phyloP scores from a whole-genome alignment of 2,329 filamentous ascomycete genomes.

The Microascus cirrosus region DNA sequence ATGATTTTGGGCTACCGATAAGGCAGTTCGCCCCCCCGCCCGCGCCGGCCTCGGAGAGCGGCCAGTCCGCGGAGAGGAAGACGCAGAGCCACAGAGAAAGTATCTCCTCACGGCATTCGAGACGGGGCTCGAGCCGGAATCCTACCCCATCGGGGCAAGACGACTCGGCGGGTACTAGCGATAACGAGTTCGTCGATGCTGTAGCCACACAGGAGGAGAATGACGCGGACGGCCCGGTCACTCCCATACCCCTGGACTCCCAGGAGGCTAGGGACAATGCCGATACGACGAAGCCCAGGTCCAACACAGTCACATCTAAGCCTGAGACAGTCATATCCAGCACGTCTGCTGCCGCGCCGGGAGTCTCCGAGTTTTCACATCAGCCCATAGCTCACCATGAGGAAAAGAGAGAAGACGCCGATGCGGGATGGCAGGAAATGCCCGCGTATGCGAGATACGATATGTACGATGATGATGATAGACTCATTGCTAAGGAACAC shows the following conservation, averaged over 20 bases:
- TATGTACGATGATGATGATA: conserved; percentile 90
- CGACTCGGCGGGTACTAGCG: not conserved
- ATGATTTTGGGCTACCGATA: conserved; percentile 4
- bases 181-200: conserved; percentile 20
- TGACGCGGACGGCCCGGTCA: conserved; percentile 10
- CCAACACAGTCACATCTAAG: conserved; percentile 15
- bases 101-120: not conserved
- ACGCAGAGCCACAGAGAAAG: not conserved
- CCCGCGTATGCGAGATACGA: conserved; percentile 86
- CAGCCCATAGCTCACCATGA: conserved; percentile 58
- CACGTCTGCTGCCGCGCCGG: conserved; percentile 22
- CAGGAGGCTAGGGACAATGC: conserved; percentile 8
- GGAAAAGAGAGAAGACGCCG: conserved; percentile 43
- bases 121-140: not conserved
- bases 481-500: conserved; percentile 72
- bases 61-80: not conserved
- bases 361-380: conserved; percentile 81
- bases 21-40: conserved; percentile 1
- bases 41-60: not conserved
- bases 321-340: conserved; percentile 19
- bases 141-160: not conserved
- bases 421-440: conserved; percentile 86
- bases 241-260: conserved; percentile 16
- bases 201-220: conserved; percentile 8
- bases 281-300: conserved; percentile 5